phyloP scores from a whole-genome alignment of 2,329 filamentous ascomycete species.

The Ophiosphaerella korrae region DNA sequence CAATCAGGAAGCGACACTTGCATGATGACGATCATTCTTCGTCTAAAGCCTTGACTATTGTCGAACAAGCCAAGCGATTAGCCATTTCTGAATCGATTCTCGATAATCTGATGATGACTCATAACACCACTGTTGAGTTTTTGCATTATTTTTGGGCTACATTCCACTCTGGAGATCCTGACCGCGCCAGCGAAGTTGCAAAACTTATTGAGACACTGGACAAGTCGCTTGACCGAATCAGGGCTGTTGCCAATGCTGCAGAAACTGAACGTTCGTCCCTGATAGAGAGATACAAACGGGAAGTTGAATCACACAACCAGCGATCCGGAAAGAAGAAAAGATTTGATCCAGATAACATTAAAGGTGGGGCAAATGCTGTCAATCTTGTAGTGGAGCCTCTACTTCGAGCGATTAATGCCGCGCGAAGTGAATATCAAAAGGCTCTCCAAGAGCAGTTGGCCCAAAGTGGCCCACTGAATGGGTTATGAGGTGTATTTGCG shows the following conservation, averaged over 20 bases:
- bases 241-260: slow-evolving; percentile 78
- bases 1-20: slow-evolving; percentile 65
- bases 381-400: slow-evolving; percentile 77
- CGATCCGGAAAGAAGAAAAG: slow-evolving; percentile 75
- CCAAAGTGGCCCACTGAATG: slow-evolving; percentile 11
- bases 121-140: slow-evolving; percentile 93
- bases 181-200: slow-evolving; percentile 78
- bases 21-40: slow-evolving; percentile 55
- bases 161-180: slow-evolving; percentile 85
- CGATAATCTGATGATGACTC: slow-evolving; percentile 72
- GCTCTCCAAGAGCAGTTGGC: slow-evolving; percentile 66
- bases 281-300: slow-evolving; percentile 69
- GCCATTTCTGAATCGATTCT: slow-evolving; percentile 55
- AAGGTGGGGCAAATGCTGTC: slow-evolving; percentile 78
- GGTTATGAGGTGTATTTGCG: slow-evolving; percentile 1
- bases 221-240: slow-evolving; percentile 77
- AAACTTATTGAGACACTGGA: slow-evolving; percentile 82
- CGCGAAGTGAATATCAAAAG: slow-evolving; percentile 71
- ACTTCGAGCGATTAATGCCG: slow-evolving; percentile 70
- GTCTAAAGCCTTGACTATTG: slow-evolving; percentile 28
- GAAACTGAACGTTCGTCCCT: slow-evolving; percentile 73
- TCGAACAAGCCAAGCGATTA: slow-evolving; percentile 37
- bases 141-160: slow-evolving; percentile 96
- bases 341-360: slow-evolving; percentile 70
- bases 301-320: slow-evolving; percentile 72